Conservation (phyloP, 2,329 filamentous ascomycete species). For the Colletotrichum tofieldiae region DNA sequence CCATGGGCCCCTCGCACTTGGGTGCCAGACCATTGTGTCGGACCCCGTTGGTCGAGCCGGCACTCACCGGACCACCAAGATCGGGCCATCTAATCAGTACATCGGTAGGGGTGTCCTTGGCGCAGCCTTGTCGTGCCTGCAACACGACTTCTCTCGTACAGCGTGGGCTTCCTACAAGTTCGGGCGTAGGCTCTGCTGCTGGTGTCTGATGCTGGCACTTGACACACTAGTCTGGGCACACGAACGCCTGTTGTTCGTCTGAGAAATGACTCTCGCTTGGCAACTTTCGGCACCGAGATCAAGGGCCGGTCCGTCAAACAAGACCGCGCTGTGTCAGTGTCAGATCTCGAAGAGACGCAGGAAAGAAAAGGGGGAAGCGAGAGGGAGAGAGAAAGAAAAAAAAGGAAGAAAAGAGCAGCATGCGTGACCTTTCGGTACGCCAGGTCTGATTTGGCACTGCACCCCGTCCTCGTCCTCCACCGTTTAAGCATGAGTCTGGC, state of each 20-base stretch:
- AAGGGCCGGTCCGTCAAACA: slow-evolving; percentile 32
- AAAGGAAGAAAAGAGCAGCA: neutral
- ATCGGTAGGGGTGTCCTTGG: slow-evolving; percentile 37
- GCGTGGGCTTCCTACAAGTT: slow-evolving; percentile 25
- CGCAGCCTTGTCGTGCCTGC: slow-evolving; percentile 21
- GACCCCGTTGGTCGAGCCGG: slow-evolving; percentile 37
- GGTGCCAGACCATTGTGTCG: slow-evolving; percentile 35
- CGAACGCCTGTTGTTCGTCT: too few relatives aligned
- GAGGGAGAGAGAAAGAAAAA: neutral
- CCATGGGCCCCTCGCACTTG: slow-evolving; percentile 16
- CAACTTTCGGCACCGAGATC: slow-evolving; percentile 16
- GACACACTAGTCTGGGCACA: slow-evolving; percentile 1
- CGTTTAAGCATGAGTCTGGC: slow-evolving; percentile 34
- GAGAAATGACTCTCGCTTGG: neutral
- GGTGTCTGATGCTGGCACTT: slow-evolving; percentile 31
- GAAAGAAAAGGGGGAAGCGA: neutral
- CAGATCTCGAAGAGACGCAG: slow-evolving; percentile 24
- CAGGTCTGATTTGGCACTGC: neutral
- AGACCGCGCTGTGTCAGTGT: slow-evolving; percentile 12
- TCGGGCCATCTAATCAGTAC: slow-evolving; percentile 29
- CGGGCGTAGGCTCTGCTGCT: slow-evolving; percentile 24
- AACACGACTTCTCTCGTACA: slow-evolving; percentile 25
- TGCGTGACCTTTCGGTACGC: slow-evolving; percentile 2
- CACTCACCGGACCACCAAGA: slow-evolving; percentile 39
- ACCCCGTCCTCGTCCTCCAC: slow-evolving; percentile 13